Percentiles rank a stretch among this genome's conserved stretches.
Evolutionary conservation across 345 rosid species (phyloP).

Genomic region (Brassica rapa): DNA sequence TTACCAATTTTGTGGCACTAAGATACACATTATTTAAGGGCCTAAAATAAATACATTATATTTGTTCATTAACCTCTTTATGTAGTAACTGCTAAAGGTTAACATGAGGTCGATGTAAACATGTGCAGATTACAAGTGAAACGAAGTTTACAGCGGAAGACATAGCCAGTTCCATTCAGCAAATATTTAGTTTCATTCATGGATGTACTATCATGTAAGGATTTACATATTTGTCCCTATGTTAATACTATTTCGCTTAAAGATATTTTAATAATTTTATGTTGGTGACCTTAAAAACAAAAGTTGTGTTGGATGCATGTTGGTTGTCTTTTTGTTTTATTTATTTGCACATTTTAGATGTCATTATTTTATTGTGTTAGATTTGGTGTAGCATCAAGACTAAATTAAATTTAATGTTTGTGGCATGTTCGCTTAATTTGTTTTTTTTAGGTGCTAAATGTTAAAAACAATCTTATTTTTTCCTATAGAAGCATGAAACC

Average conservation of each 20-base stretch:
- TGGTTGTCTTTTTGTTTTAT: slow-evolving; percentile 15
- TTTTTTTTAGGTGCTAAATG: neutral
- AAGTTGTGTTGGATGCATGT: slow-evolving; percentile 22
- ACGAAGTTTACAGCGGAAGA: slow-evolving; percentile 76
- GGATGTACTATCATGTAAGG: slow-evolving; percentile 66
- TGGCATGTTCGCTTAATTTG: neutral
- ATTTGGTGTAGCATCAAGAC: slow-evolving; percentile 8
- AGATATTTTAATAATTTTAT: slow-evolving; percentile 7
- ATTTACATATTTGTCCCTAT: neutral
- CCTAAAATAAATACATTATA: neutral
- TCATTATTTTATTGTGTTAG: slow-evolving; percentile 1
- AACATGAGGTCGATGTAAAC: slow-evolving; percentile 9
- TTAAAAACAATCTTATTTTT: neutral
- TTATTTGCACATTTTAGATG: neutral
- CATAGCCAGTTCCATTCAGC: slow-evolving; percentile 86
- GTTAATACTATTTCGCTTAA: neutral
- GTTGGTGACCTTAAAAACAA: neutral
- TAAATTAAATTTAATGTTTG: neutral
- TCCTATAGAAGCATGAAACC: no score
- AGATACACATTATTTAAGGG: neutral
- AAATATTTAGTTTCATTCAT: slow-evolving; percentile 83
- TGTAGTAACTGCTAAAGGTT: neutral
- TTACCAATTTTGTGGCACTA: neutral
- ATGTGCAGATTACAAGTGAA: slow-evolving; percentile 65
- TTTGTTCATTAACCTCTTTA: neutral